phyloP scores from a whole-genome alignment of 1,284 basidiomycete species.

The Irpex rosettiformis region DNA sequence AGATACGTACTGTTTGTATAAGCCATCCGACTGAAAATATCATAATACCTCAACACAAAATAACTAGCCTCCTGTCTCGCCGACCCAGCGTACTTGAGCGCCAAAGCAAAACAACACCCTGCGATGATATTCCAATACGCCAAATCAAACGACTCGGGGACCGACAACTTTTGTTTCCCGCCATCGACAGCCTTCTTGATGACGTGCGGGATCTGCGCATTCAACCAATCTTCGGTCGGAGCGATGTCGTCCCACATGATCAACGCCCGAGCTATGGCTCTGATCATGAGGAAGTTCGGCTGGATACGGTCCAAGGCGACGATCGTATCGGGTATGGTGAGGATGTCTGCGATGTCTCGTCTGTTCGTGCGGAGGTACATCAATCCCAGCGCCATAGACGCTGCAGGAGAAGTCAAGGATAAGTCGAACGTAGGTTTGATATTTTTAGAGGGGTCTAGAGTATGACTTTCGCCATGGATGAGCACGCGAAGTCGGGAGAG shows the following conservation, averaged over 20 bases:
- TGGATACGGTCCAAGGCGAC: slow-evolving; percentile 82
- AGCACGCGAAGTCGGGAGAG: slow-evolving; percentile 65
- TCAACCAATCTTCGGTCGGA: slow-evolving; percentile 78
- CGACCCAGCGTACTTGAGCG: slow-evolving; percentile 91
- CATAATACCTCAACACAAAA: slow-evolving; percentile 79
- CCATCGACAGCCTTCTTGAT: slow-evolving; percentile 60
- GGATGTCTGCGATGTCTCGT: slow-evolving; percentile 79
- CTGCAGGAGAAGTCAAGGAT: slow-evolving; percentile 87
- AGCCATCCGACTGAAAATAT: slow-evolving; percentile 69
- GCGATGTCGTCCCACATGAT: slow-evolving; percentile 87
- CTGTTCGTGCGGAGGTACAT: slow-evolving; percentile 90
- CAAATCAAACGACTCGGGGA: slow-evolving; percentile 79
- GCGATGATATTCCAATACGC: slow-evolving; percentile 89
- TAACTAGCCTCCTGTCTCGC: slow-evolving; percentile 84
- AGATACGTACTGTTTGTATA: slow-evolving; percentile 54
- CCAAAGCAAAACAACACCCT: slow-evolving; percentile 89
- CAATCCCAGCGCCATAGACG: slow-evolving; percentile 85
- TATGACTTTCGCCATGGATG: slow-evolving; percentile 63
- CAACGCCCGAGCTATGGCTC: slow-evolving; percentile 75
- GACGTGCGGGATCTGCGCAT: slow-evolving; percentile 68
- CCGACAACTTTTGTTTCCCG: slow-evolving; percentile 42
- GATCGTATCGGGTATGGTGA: slow-evolving; percentile 80
- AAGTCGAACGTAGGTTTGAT: slow-evolving; percentile 66
- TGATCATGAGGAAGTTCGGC: slow-evolving; percentile 82
- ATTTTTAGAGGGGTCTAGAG: slow-evolving; percentile 32